Conservation (phyloP, 768 basidiomycete genomes). For the Tricholoma terreum region DNA sequence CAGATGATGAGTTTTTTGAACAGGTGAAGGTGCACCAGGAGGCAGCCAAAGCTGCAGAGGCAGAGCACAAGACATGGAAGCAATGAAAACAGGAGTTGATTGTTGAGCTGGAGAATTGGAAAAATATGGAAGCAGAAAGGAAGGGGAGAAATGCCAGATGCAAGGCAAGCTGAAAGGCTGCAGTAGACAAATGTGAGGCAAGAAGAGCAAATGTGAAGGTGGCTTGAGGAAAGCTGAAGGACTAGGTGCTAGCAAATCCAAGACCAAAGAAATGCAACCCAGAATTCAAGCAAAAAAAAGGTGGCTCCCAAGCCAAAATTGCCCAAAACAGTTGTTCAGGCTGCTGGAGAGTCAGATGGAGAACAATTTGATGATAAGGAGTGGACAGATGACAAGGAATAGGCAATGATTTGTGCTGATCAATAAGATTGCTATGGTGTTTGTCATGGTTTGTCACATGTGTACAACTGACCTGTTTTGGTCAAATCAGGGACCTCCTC, state of each 20-base stretch:
- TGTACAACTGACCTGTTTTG: background rate
- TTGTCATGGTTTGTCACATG: background rate
- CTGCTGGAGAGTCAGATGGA: background rate
- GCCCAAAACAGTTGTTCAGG: background rate
- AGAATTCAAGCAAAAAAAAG: background rate
- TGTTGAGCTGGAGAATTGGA: background rate
- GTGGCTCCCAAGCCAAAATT: conserved; percentile 1
- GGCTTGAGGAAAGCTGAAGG: background rate
- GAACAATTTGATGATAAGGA: background rate
- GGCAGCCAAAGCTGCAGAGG: no score
- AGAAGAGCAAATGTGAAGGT: background rate
- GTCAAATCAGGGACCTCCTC: background rate
- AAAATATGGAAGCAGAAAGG: background rate
- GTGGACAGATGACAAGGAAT: background rate
- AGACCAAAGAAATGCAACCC: background rate
- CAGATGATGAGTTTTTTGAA: background rate
- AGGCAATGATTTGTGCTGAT: background rate
- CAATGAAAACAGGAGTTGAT: background rate
- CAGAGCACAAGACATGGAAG: background rate
- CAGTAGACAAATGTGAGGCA: background rate
- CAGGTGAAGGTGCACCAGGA: background rate
- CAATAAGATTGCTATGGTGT: no score
- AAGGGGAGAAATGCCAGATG: background rate
- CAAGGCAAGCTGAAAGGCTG: background rate
- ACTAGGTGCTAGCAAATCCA: background rate